Evolutionary conservation across 371 early-diverging fungal species (phyloP).

Genomic region (Mortierella sp.): DNA sequence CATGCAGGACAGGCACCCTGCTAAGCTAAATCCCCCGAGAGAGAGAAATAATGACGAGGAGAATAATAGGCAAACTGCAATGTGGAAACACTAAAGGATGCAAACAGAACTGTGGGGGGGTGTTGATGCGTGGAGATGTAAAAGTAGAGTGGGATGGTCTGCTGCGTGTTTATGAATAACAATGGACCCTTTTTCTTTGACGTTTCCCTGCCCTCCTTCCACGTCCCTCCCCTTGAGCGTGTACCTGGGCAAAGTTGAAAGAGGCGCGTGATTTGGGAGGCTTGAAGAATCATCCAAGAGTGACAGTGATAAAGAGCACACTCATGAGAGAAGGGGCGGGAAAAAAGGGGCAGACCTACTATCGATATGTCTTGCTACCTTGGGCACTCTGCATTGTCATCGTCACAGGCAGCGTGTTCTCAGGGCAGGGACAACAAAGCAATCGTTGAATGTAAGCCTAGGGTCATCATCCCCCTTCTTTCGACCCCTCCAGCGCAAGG

Average conservation of each 20-base stretch:
- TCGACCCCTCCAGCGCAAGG: not conserved
- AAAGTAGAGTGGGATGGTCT: not conserved
- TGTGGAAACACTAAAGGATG: not conserved
- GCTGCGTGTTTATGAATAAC: not conserved
- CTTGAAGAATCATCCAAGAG: not conserved
- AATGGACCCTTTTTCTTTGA: not conserved
- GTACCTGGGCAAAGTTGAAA: constrained; percentile 5
- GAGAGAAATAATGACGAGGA: not conserved
- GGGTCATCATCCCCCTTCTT: not conserved
- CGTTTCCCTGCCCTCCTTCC: not conserved
- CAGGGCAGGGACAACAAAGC: not conserved
- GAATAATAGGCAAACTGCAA: not conserved
- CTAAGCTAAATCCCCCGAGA: not conserved
- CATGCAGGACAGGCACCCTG: not conserved
- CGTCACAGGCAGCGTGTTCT: not conserved
- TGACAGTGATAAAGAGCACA: not conserved
- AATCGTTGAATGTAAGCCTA: not conserved
- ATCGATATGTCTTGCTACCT: not conserved
- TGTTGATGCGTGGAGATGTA: not conserved
- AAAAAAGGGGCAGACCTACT: constrained; percentile 3
- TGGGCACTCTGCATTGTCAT: not conserved
- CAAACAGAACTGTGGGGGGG: not conserved
- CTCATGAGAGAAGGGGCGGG: not conserved
- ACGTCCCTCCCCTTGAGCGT: not conserved
- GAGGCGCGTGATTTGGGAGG: constrained; percentile 2